phyloP scores from a whole-genome alignment of 371 early-diverging fungal genomes.

The Circinella minor region DNA sequence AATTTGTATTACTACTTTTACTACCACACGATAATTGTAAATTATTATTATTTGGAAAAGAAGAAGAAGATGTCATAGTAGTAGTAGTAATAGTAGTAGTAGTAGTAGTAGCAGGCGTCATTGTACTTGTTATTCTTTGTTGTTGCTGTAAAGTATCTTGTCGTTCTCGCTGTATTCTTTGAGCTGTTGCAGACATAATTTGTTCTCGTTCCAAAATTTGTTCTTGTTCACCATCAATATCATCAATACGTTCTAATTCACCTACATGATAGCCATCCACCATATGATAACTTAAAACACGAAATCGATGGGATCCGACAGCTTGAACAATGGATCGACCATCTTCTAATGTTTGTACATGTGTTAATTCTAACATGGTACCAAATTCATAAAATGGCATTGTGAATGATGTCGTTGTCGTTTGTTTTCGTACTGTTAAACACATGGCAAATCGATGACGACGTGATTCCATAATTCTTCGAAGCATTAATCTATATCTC shows the following conservation, averaged over 20 bases:
- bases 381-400: conserved; percentile 36
- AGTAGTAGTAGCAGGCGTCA: too few relatives aligned
- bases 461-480: conserved; percentile 56
- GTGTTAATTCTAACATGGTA: conserved; percentile 51
- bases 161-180: conserved; percentile 25
- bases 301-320: conserved; percentile 41
- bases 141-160: background rate
- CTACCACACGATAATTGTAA: too few relatives aligned
- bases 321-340: conserved; percentile 51
- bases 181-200: conserved; percentile 27
- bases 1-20: background rate
- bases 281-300: conserved; percentile 25
- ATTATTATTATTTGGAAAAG: too few relatives aligned
- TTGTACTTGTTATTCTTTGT: too few relatives aligned
- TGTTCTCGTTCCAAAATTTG: conserved; percentile 30
- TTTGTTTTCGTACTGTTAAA: conserved; percentile 20
- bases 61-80: too few relatives aligned
- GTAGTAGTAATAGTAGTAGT: too few relatives aligned
- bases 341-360: conserved; percentile 46
- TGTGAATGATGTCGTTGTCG: background rate
- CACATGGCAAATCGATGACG: conserved; percentile 65
- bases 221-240: conserved; percentile 37
- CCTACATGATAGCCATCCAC: conserved; percentile 48
- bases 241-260: conserved; percentile 51
- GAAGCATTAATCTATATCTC: conserved; percentile 65